Percentiles rank a stretch among this genome's conserved stretches.
Evolutionary conservation across 768 basidiomycete genomes (phyloP).

Genomic region (Russula olivacea): DNA sequence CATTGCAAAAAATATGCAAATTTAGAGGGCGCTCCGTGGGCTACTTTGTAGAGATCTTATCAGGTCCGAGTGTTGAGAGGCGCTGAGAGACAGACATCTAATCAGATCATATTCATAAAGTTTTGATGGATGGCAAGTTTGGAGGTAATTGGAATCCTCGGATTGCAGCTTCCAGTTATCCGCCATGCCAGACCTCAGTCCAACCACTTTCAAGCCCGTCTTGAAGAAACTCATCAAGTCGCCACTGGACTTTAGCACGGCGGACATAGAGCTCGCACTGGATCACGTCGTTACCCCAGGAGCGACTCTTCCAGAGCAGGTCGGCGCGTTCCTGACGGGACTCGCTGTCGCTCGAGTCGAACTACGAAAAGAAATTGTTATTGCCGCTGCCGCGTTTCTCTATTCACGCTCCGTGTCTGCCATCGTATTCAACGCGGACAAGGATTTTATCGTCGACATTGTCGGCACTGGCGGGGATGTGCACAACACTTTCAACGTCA

Average conservation of each 20-base stretch:
- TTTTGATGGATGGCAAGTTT: too few species aligned
- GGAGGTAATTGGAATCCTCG: too few species aligned
- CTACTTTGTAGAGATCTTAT: neutral
- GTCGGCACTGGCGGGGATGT: constrained; percentile 96
- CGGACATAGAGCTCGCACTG: constrained; percentile 69
- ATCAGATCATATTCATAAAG: neutral
- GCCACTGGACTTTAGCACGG: constrained; percentile 73
- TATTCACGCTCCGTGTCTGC: constrained; percentile 62
- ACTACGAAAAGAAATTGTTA: constrained; percentile 65
- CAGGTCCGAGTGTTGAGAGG: neutral
- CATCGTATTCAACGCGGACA: constrained; percentile 48
- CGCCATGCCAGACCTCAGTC: constrained; percentile 18
- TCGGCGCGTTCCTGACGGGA: constrained; percentile 87
- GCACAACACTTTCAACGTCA: constrained; percentile 94
- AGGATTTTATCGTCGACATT: constrained; percentile 70
- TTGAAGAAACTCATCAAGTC: constrained; percentile 73
- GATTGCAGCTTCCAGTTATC: too few species aligned
- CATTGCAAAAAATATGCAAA: constrained; percentile 5
- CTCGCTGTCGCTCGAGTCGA: constrained; percentile 78
- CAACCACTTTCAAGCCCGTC: constrained; percentile 66
- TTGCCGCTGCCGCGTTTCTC: constrained; percentile 71
- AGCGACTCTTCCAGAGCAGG: constrained; percentile 60
- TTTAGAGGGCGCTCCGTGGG: neutral
- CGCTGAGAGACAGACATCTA: neutral
- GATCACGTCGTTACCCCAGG: constrained; percentile 67